These are phyloP conservation scores for Kodamaea laetipori DNA, from an alignment of 805 yeast genomes.

Conservation along the genomic window DNA sequence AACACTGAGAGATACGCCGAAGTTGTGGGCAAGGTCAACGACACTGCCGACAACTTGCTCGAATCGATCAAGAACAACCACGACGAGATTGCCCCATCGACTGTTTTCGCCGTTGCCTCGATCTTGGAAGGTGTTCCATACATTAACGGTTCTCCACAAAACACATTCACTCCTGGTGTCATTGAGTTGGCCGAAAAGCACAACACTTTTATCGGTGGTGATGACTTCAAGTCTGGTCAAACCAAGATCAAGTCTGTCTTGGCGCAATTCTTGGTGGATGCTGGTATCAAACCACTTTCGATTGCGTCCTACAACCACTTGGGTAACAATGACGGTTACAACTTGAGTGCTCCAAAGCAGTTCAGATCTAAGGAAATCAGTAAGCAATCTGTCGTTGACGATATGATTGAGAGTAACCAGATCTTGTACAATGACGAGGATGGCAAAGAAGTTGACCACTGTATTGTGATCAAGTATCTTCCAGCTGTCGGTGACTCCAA, in stretches of 20 bases:
- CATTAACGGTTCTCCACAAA: slow-evolving; percentile 96
- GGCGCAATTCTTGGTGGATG: slow-evolving; percentile 94
- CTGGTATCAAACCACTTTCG: slow-evolving; percentile 93
- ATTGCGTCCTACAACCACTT: slow-evolving; percentile 95
- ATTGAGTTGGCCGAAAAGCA: slow-evolving; percentile 83
- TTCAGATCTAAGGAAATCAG: slow-evolving; percentile 95
- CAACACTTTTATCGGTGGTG: slow-evolving; percentile 86
- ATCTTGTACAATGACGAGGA: slow-evolving; percentile 78
- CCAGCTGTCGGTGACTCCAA: slow-evolving; percentile 95
- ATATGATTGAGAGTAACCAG: slow-evolving; percentile 84
- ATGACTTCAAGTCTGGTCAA: slow-evolving; percentile 96
- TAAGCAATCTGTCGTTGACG: slow-evolving; percentile 90
- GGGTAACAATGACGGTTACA: slow-evolving; percentile 95
- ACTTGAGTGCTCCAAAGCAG: slow-evolving; percentile 87
- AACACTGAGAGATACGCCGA: slow-evolving; percentile 93
- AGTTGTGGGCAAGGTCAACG: slow-evolving; percentile 76
- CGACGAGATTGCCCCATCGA: slow-evolving; percentile 85
- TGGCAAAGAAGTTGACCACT: slow-evolving; percentile 84
- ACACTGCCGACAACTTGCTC: slow-evolving; percentile 79
- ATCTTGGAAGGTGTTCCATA: slow-evolving; percentile 87
- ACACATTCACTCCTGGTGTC: slow-evolving; percentile 95
- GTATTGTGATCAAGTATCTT: slow-evolving; percentile 91
- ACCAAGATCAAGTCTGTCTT: slow-evolving; percentile 94
- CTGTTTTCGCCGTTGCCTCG: slow-evolving; percentile 91
- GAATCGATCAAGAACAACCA: slow-evolving; percentile 76